Conservation (phyloP, 1,284 basidiomycete species). For the Cryptococcus amylolentus region DNA sequence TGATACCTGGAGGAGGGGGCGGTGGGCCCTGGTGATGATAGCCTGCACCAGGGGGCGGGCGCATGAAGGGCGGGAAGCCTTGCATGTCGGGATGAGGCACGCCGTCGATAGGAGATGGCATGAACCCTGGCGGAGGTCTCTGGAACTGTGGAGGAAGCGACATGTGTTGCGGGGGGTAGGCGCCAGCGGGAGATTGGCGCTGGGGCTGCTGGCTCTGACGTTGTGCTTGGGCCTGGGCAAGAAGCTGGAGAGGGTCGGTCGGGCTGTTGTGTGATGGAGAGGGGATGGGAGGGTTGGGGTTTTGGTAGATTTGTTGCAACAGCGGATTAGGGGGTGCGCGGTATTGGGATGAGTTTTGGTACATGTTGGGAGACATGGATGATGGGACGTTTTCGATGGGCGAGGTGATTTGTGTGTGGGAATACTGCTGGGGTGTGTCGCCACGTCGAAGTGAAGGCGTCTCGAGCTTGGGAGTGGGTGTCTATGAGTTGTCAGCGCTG, state of each 20-base stretch:
- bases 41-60: neutral
- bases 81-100: neutral
- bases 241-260: conserved; percentile 30
- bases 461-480: conserved; percentile 1
- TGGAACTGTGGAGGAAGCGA: conserved; percentile 16
- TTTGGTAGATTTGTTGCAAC: conserved; percentile 15
- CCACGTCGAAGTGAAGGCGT: neutral
- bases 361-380: conserved; percentile 3
- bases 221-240: conserved; percentile 25
- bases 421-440: neutral
- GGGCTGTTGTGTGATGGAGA: neutral
- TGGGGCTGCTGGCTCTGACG: conserved; percentile 8
- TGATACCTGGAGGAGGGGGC: neutral
- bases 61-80: conserved; percentile 6
- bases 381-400: neutral
- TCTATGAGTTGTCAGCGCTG: neutral
- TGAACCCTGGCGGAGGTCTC: conserved; percentile 6
- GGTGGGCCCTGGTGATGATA: neutral
- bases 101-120: neutral
- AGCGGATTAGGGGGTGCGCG: conserved; percentile 8
- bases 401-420: neutral
- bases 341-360: neutral
- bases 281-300: neutral
- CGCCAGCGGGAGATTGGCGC: conserved; percentile 5
- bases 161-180: conserved; percentile 10